Evolutionary conservation across 2,329 filamentous ascomycete species (phyloP), one percentile per base, ranked within the genome.

Genomic region (Aschersonia sp.): DNA sequence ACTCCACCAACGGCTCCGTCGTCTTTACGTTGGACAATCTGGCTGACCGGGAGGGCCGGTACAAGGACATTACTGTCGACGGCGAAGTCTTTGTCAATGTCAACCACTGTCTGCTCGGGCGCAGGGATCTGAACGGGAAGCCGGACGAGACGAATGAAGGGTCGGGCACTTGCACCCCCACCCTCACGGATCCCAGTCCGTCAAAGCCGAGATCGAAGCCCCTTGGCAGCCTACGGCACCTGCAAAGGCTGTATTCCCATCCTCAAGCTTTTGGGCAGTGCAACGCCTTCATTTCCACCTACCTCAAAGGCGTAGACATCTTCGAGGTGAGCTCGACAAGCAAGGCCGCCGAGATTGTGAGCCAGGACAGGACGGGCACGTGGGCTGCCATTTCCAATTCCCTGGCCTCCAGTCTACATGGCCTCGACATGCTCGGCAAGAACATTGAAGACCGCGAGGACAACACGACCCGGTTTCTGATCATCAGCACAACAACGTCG

Each of bases 211-310:
- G 64, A 52, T 63, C 68, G 40, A 65, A 65, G 52, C 78, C 80
- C 4, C 56, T 74, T 40, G 57, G 60, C 46, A 66, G 68, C 52
- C 64, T 89, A 52, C 64, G 68, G 48, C 72, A 83, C 55, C 75
- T 97, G 57, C 76, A 73, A 55, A 82, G 83, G 58, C 66, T 98
- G 41, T 94, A 95, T 68, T 92, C 87, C 30, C 92, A 98, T 65
- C 89, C 90, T 8, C 92, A 98, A 66, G 92, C 88, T 31, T 95
- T 92, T 72, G 88, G 88, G 30, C 92, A 98, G 67, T 96, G 89
- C 65, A 80, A 81, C 43, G 64, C 60, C 7, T 95, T 95, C 64
- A 75, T 96, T 30, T 70, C 73, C 7, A 69, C 72, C 31, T 71
- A 85, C 56, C 76, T 95, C 52, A 81, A 80, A 55, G 78, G 78